A percentile compares a stretch with the other conserved stretches of the same genome.
These are phyloP conservation scores for Ceratocystis alfenasii DNA, from an alignment of 2,329 filamentous ascomycete species.

Conservation along the genomic window DNA sequence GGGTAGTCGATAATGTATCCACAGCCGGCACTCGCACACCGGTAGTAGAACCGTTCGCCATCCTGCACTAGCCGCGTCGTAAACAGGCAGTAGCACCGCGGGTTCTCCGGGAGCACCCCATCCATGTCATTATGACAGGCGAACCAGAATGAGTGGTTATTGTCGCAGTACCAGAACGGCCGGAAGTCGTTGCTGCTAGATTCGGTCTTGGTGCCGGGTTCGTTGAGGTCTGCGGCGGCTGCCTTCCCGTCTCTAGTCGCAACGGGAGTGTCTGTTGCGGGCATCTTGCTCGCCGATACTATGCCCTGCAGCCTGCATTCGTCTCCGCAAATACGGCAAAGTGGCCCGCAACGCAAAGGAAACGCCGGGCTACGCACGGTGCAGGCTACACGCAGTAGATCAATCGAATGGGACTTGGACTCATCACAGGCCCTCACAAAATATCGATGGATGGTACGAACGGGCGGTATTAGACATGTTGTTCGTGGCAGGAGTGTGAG, in stretches of 20 bases:
- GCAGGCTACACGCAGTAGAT: conserved; percentile 5
- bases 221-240: not conserved
- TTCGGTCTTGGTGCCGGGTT: no score
- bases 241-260: not conserved
- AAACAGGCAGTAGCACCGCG: conserved; percentile 20
- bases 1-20: conserved; percentile 18
- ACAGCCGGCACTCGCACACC: conserved; percentile 19
- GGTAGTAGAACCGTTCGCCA: conserved; percentile 12
- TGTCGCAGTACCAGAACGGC: conserved; percentile 13
- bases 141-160: conserved; percentile 11
- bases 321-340: conserved; percentile 19
- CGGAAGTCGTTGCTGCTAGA: not conserved
- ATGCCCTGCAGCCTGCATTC: not conserved
- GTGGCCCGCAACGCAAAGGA: conserved; percentile 16
- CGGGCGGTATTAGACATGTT: conserved; percentile 12
- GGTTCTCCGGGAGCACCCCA: conserved; percentile 21
- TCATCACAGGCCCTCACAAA: conserved; percentile 4
- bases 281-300: not conserved
- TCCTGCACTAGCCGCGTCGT: conserved; percentile 13
- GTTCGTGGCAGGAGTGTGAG: conserved; percentile 7
- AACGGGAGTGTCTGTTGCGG: not conserved
- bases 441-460: conserved; percentile 14
- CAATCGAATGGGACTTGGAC: not conserved
- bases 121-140: conserved; percentile 18
- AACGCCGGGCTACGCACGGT: conserved; percentile 19